Percentiles rank a stretch among this genome's conserved stretches.
Evolutionary conservation across 2,329 filamentous ascomycete genomes (phyloP).

Genomic region (Colletotrichum paranaense): DNA sequence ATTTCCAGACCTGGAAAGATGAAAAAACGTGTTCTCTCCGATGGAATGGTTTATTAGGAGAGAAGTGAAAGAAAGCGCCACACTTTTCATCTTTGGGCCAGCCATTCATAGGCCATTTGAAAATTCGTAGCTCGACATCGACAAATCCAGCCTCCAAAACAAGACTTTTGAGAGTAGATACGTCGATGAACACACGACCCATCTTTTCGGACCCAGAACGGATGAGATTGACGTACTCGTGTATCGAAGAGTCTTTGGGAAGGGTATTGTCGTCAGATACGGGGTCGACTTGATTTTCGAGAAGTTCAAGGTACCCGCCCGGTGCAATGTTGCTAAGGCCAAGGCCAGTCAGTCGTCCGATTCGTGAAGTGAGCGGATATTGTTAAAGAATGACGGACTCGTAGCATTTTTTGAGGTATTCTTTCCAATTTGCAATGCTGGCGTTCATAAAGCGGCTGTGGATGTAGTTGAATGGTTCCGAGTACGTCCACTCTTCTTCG

Average conservation of each 20-base stretch:
- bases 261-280: not conserved
- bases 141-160: not conserved
- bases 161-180: not conserved
- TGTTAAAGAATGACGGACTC: fast-evolving
- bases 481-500: not conserved
- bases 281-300: not conserved
- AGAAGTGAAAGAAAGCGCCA: not conserved
- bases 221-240: not conserved
- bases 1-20: not conserved
- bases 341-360: not conserved
- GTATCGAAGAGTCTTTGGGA: not conserved
- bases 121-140: not conserved
- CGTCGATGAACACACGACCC: not conserved
- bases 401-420: not conserved
- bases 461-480: not conserved
- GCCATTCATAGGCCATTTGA: not conserved
- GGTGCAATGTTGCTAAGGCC: not conserved
- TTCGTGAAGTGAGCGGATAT: not conserved
- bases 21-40: not conserved
- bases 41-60: not conserved
- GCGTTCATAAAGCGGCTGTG: not conserved
- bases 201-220: not conserved
- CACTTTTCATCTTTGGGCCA: not conserved
- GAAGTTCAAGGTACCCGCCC: not conserved
- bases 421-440: not conserved